phyloP scores from a whole-genome alignment of 768 basidiomycete genomes.

The Trametes cingulata region DNA sequence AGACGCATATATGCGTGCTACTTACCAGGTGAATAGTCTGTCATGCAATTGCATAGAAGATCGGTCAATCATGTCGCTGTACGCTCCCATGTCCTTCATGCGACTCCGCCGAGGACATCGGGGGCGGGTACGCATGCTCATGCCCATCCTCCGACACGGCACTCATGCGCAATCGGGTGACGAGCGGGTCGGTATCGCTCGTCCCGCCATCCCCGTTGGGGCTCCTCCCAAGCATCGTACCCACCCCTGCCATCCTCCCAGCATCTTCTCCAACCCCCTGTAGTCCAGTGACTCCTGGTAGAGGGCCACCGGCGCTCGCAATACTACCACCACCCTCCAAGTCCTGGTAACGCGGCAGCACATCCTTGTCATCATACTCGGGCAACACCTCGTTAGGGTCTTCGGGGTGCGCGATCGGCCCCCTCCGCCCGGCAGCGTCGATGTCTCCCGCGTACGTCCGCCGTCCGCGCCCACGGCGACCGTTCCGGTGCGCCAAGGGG shows the following conservation, averaged over 20 bases:
- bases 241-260: constrained; percentile 5
- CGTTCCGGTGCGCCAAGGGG: background rate
- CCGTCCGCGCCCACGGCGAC: constrained; percentile 1
- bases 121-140: constrained; percentile 2
- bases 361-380: constrained; percentile 22
- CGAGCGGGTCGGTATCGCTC: constrained; percentile 15
- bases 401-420: constrained; percentile 9
- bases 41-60: no score
- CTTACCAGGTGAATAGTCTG: background rate
- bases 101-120: constrained; percentile 5
- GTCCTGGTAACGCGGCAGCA: constrained; percentile 20
- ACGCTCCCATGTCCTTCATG: background rate
- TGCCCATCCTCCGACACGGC: constrained; percentile 8
- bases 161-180: background rate
- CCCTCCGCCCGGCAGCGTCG: constrained; percentile 8
- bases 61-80: background rate
- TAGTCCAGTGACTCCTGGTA: background rate
- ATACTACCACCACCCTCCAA: background rate
- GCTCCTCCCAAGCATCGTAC: background rate
- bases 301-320: background rate
- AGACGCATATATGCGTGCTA: background rate
- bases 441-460: constrained; percentile 12
- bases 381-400: constrained; percentile 18
- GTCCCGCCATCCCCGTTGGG: constrained; percentile 6
- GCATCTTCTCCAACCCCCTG: background rate